Evolutionary conservation across 768 basidiomycete species (phyloP), one percentile per base, ranked within the genome.

Genomic region (Paxillus involutus): DNA sequence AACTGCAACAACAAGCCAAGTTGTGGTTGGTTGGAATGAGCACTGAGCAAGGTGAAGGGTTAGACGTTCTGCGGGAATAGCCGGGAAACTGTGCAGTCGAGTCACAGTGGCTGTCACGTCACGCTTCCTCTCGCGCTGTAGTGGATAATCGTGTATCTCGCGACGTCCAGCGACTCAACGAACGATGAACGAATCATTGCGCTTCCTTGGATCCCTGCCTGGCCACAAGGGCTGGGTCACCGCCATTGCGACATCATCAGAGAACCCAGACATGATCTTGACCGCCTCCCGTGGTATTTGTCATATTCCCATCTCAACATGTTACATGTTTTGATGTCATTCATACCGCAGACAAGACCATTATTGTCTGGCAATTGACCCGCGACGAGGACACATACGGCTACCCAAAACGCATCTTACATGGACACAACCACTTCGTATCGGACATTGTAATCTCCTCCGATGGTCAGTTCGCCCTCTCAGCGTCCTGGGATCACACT

Each of bases 401-500:
- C 52, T 95, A 87, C 80, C 96, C 97, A 57, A 98, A 98, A 80
- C 88, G 89, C 71, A 91, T 98, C 68, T 88, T 99, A 56, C 89
- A 93, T 72, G 96, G 97, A 58, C 97, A 99, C 82, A 98, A 98
- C 79, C 96, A 97, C 81, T 98, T 98, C 72, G 95, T 98, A 55
- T 98, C 94, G 39, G 95, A 98, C 71, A 91, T 98, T 64, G 96
- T 97, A 66, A 95, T 98, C 73, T 98, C 96, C 56, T 97, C 96
- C 56, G 97, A 99, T 72, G 97, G 97, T 68, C 96, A 98, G 78
- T 98, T 98, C 74, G 96, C 97, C 44, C 89, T 99, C 57, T 98
- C 97, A 59, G 91, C 97, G 37, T 98, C 96, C 41, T 98, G 97
- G 97, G 97, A 99, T 79, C 96, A 98, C 80, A 98, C 97, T 37